Evolutionary conservation across 225 moss, liverwort and hornwort species (phyloP), one percentile per base, ranked within the genome.

Genomic region (Marchantia polymorpha): DNA sequence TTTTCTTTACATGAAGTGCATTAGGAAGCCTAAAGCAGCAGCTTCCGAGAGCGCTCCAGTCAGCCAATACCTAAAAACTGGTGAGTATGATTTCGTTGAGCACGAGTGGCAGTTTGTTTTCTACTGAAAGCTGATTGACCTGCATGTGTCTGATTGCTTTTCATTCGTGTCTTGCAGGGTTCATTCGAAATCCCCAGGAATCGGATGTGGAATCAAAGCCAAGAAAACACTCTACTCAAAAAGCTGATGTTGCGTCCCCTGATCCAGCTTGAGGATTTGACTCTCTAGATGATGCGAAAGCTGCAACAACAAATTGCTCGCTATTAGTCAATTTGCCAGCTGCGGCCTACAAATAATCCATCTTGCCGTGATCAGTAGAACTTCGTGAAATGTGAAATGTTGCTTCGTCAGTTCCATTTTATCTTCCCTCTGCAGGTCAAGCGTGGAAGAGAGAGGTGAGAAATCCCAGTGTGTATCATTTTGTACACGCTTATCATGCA

Each of bases 1-100:
- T 67, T 67, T 67, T 30, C 67, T 67, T 27, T 67, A 67, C 67
- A 67, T 67, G 29, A 67, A 67, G 67, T 67, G 67, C 23, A 67
- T 67, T 10, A 67, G 67, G 67, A 67, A 67, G 23, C 1, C 67
- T 10, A 67, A 67, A 67, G 26, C 67, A 31, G 4, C 67, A 13
- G 12, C 27, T 8, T 6, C 29, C 26, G 16, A 67, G 12, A 67
- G 10, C 10, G 29, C 30, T 30, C 67, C 67, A 27, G 16, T 27
- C 23, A 67, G 67, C 67, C 29, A 7, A 67, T 67, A 67, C 67
- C 29, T 67, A 67, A 67, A 67, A 11, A 67, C 67, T 1, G 67
- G 67, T 67, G 0, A 67, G n/a, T 23, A 20, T 63, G 20, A 23
- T 63, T n/a, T 63, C 22, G 63, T 63, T 63, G 20, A 63, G 17